Base-by-base conservation (phyloP, 768 basidiomycete species). In the Tulasnella calospora region DNA sequence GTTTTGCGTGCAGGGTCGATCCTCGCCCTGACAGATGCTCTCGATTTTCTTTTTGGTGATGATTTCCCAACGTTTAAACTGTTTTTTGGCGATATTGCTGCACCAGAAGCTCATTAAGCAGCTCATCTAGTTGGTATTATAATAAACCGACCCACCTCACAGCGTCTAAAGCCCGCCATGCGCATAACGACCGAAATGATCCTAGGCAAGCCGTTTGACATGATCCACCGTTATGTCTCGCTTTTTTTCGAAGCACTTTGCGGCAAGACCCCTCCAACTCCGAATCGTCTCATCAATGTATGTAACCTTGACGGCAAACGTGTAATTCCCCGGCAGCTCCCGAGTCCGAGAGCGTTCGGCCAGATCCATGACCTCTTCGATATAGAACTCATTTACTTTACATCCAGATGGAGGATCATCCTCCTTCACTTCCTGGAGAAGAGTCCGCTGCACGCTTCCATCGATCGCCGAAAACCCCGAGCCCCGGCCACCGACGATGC, bases 271-370 rank as follows among this genome's bases (percentile, higher is more conserved):
- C 57, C 38, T 33, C 75, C 75, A 76, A 30, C 9, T 33, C 9
- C 57, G 47, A 35, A 61, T 44, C 0, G 75, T 38, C n/a, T 76
- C 47, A 27, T 35, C 40, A 40, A 76, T 73, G 23, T 44, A 46
- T n/a, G 30, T 51, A 0, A 85, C 86, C 71, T 90, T 91, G 21
- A 89, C 81, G 0, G 90, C 89, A 15, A 86, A 86, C 0, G 90
- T 89, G 0, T 89, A 91, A 78, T 88, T 87, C 19, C 88, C 90
- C 0, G 92, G 92, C 0, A 93, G 86, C 80, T 93, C 92, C 0
- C 92, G 88, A 0, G 91, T 90, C 4, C 90, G 87, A 0, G 92
- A 89, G n/a, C 92, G 74, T 36, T 80, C 61, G 9, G 76, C 71
- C 35, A 80, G 44, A 67, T 77, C 79, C 80, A 74, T 80, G 10